Evolutionary conservation across 2,329 filamentous ascomycete species (phyloP).

Genomic region (Lasiodiplodia citricola): DNA sequence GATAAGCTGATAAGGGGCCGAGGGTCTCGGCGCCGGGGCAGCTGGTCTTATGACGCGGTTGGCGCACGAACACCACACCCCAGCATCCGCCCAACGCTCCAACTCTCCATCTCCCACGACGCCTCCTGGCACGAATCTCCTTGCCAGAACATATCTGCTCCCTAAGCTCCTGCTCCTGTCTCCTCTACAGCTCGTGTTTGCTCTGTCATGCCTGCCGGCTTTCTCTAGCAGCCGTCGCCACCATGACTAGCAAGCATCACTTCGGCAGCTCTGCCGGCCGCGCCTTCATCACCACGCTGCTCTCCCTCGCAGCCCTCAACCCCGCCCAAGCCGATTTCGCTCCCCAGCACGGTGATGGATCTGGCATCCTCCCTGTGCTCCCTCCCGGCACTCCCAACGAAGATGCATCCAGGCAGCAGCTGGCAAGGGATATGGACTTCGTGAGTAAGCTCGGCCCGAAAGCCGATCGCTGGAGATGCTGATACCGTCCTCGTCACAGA

Average conservation of each 20-base stretch:
- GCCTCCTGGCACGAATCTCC: neutral
- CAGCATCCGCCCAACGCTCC: conserved; percentile 6
- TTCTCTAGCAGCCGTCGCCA: conserved; percentile 31
- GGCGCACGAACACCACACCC: conserved; percentile 1
- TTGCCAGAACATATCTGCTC: neutral
- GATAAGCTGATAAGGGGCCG: conserved; percentile 6
- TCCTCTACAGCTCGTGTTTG: neutral
- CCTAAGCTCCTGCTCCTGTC: too few species aligned
- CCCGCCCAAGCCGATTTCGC: conserved; percentile 7
- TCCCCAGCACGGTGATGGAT: conserved; percentile 22
- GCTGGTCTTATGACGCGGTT: conserved; percentile 18
- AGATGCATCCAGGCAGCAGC: neutral
- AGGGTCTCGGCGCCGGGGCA: neutral
- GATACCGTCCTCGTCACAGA: conserved; percentile 39
- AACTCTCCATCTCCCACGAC: neutral
- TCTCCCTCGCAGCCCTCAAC: conserved; percentile 59
- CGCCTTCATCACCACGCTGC: conserved; percentile 68
- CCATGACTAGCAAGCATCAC: conserved; percentile 25
- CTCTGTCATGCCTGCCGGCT: conserved; percentile 38
- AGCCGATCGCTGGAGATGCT: conserved; percentile 30
- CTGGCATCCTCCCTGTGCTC: conserved; percentile 29
- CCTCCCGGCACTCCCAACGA: conserved; percentile 32
- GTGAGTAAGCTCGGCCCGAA: conserved; percentile 25
- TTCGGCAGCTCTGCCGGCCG: conserved; percentile 27
- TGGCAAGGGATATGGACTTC: conserved; percentile 25